These are phyloP conservation scores for Aspergillus floridensis DNA, from an alignment of 2,329 filamentous ascomycete genomes.

Conservation along the genomic window DNA sequence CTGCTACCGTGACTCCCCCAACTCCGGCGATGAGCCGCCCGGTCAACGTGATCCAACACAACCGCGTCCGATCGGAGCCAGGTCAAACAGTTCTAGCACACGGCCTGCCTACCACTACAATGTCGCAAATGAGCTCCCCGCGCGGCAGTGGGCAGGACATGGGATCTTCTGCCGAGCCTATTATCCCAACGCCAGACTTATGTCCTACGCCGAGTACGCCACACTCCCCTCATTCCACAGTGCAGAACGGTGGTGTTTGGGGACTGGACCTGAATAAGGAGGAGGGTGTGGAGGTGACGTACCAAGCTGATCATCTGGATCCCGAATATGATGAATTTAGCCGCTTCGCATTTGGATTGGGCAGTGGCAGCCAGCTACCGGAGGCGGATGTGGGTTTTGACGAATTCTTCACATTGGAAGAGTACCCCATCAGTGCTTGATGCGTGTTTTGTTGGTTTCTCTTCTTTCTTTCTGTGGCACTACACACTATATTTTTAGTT, in stretches of 20 bases:
- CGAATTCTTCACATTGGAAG: conserved; percentile 33
- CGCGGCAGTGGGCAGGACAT: conserved; percentile 19
- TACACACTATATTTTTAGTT: conserved; percentile 19
- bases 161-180: conserved; percentile 24
- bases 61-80: conserved; percentile 22
- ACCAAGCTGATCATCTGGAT: conserved; percentile 26
- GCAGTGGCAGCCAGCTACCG: conserved; percentile 21
- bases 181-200: conserved; percentile 31
- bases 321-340: conserved; percentile 24
- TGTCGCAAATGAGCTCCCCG: conserved; percentile 19
- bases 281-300: conserved; percentile 26
- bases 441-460: conserved; percentile 12
- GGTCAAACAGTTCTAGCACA: not conserved
- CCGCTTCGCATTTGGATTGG: conserved; percentile 32
- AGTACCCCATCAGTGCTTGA: conserved; percentile 30
- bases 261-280: conserved; percentile 17
- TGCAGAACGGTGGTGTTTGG: conserved; percentile 9
- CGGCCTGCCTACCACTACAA: not conserved
- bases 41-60: conserved; percentile 15
- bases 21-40: conserved; percentile 23
- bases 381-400: conserved; percentile 32
- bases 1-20: conserved; percentile 14
- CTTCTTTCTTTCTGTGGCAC: conserved; percentile 6
- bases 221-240: conserved; percentile 25
- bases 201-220: conserved; percentile 33